phyloP scores from a whole-genome alignment of 306 rosid genomes.

The Psophocarpus tetragonolobus region DNA sequence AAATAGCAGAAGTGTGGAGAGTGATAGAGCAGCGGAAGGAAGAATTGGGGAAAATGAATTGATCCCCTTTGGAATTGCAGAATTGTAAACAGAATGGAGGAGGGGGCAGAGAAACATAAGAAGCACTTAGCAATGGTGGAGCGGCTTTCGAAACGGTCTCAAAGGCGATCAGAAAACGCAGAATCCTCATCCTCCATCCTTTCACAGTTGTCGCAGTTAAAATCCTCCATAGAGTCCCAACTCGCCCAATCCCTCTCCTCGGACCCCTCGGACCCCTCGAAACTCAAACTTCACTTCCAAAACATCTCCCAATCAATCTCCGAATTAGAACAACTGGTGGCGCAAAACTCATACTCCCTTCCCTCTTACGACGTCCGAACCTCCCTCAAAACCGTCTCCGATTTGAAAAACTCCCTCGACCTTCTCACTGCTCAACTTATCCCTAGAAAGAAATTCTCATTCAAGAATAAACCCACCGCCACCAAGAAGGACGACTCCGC shows the following conservation, averaged over 20 bases:
- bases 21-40: too few species aligned
- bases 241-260: conserved; percentile 39
- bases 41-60: too few species aligned
- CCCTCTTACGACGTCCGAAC: conserved; percentile 84
- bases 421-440: conserved; percentile 47
- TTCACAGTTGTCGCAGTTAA: conserved; percentile 55
- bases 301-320: conserved; percentile 65
- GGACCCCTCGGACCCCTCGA: conserved; percentile 41
- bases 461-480: conserved; percentile 56
- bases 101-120: conserved; percentile 36
- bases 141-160: conserved; percentile 72
- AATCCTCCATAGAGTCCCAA: conserved; percentile 55
- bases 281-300: conserved; percentile 55
- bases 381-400: conserved; percentile 67
- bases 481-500: conserved; percentile 44
- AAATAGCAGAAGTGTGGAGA: too few species aligned
- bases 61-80: too few species aligned
- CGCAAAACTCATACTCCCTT: conserved; percentile 69
- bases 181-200: conserved; percentile 60
- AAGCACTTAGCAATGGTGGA: conserved; percentile 77
- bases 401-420: conserved; percentile 58
- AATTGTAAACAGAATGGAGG: conserved; percentile 21
- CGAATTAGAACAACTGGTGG: conserved; percentile 76
- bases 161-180: conserved; percentile 47
- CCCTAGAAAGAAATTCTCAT: conserved; percentile 79